Percentiles rank a stretch among this genome's conserved stretches.
These are phyloP conservation scores for Akanthomyces dipterigenus DNA, from an alignment of 2,329 filamentous ascomycete genomes.

Conservation along the genomic window DNA sequence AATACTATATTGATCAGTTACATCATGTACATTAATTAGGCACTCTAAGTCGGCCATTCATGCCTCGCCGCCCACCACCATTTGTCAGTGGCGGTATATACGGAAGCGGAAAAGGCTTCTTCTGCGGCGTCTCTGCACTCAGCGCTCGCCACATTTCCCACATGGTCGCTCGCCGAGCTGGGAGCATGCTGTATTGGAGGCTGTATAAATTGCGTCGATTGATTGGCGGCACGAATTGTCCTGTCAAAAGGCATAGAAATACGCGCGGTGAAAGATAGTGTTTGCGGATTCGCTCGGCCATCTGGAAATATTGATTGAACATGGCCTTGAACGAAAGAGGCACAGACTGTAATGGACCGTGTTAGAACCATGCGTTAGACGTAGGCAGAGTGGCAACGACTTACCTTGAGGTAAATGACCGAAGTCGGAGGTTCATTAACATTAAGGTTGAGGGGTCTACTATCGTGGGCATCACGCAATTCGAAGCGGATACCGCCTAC, in stretches of 20 bases:
- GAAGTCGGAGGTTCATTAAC: conserved; percentile 57
- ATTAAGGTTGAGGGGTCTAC: conserved; percentile 34
- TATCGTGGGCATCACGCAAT: conserved; percentile 64
- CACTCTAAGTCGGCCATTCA: conserved; percentile 21
- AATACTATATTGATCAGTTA: neutral
- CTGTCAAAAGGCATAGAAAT: conserved; percentile 78
- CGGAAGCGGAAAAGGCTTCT: conserved; percentile 32
- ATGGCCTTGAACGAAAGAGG: conserved; percentile 87
- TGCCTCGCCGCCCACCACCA: conserved; percentile 22
- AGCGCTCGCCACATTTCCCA: conserved; percentile 78
- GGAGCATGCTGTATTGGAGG: conserved; percentile 96
- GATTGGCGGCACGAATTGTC: conserved; percentile 89
- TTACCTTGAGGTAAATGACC: conserved; percentile 78
- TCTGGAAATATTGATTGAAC: conserved; percentile 96
- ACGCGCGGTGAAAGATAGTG: conserved; percentile 91
- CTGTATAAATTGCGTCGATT: conserved; percentile 93
- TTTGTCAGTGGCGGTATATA: conserved; percentile 27
- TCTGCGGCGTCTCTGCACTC: conserved; percentile 43
- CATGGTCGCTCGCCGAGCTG: conserved; percentile 71
- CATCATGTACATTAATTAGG: conserved; percentile 13
- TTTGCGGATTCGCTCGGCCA: conserved; percentile 84
- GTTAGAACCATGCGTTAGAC: neutral
- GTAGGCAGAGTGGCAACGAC: conserved; percentile 10
- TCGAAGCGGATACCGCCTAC: conserved; percentile 76
- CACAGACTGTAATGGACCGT: conserved; percentile 55